Evolutionary conservation across 148 eudicot species (phyloP).

Genomic region (Amaranthus hypochondriacus): DNA sequence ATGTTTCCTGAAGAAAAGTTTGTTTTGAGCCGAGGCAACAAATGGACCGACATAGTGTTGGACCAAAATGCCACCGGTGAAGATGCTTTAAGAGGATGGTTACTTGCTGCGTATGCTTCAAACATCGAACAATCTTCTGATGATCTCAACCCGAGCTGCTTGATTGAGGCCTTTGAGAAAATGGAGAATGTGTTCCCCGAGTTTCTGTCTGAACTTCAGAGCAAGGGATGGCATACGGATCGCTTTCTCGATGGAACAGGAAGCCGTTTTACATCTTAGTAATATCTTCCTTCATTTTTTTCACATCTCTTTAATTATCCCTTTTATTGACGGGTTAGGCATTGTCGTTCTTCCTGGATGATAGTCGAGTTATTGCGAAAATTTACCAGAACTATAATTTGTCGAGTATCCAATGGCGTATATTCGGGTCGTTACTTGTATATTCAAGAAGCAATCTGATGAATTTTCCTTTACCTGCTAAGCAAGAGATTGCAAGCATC

Average conservation of each 20-base stretch:
- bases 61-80: constrained; percentile 84
- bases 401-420: too few relatives aligned
- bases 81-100: constrained; percentile 96
- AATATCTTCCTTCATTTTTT: background rate
- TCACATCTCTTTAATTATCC: too few relatives aligned
- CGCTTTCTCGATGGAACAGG: constrained; percentile 96
- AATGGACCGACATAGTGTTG: constrained; percentile 72
- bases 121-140: constrained; percentile 30
- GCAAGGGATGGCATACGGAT: constrained; percentile 96
- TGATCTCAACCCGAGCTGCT: constrained; percentile 20
- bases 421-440: too few relatives aligned
- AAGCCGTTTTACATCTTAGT: constrained; percentile 55
- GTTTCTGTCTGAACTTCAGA: constrained; percentile 57
- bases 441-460: too few relatives aligned
- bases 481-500: too few relatives aligned
- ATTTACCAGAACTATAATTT: too few relatives aligned
- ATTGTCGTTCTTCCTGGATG: too few relatives aligned
- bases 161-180: constrained; percentile 64
- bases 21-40: constrained; percentile 46
- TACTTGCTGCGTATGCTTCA: constrained; percentile 80
- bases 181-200: constrained; percentile 68
- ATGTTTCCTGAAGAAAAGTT: constrained; percentile 80
- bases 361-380: too few relatives aligned
- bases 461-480: too few relatives aligned
- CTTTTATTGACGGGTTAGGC: too few relatives aligned